Base-by-base conservation (phyloP, 2,329 filamentous ascomycete genomes). In the Botrytis medusae region DNA sequence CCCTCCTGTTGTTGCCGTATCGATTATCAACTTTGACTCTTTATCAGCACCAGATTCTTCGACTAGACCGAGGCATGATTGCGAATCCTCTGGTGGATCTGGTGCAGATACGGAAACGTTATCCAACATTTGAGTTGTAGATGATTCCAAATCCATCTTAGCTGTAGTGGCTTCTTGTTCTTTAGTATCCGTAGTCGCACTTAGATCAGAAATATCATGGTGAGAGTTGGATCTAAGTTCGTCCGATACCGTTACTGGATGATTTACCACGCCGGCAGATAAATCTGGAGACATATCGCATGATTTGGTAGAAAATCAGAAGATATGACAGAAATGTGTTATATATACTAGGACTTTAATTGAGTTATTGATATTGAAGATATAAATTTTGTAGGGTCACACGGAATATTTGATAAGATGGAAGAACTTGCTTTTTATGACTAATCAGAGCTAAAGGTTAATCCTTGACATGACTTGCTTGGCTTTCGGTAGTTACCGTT, bases 281-380 rank as follows among this genome's bases (percentile, higher is more conserved):
- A 34, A 44, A n/a, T 68, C 48, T 62, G 61, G 75, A 76, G 77
- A 75, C 78, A 79, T 79, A 51, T 75, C 73, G 73, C 76, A 77
- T 77, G 16, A 29, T 57, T 42, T 54, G 57, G n/a, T 25, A 29
- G 57, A 4, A 5, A 32, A 29, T 32, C 14, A 42, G n/a, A 9
- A 57, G 34, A n/a, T 68, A 68, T 68, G 40, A 54, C 29, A 68
- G 37, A 68, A 68, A 22, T 25, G 40, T 40, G 18, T 40, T 57
- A 32, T 57, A 68, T 68, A 68, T 57, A 34, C 40, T 16, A 32
- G 25, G 20, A 1, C 14, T 7, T 32, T 9, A 57, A 57, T 18
- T 29, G 51, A 29, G n/a, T 32, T 42, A 42, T 68, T 29, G 48
- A 29, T 51, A n/a, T 59, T 6, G 40, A 57, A 57, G 18, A 57